Conservation (phyloP, 2,329 filamentous ascomycete species). For the Neopestalotiopsis rosae region DNA sequence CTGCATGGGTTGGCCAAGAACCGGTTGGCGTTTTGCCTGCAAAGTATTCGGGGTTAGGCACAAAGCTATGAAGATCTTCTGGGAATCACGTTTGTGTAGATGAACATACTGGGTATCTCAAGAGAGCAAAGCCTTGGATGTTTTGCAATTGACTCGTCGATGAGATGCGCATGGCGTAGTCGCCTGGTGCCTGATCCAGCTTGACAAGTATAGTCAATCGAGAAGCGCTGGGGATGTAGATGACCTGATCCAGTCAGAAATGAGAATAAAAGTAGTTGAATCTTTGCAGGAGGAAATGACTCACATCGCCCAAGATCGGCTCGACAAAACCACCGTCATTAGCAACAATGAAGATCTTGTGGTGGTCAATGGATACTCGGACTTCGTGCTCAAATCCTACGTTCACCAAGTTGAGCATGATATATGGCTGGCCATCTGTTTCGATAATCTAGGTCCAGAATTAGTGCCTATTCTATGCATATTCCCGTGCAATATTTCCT, state of each 20-base stretch:
- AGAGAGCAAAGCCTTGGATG: conserved; percentile 27
- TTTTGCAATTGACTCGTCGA: conserved; percentile 31
- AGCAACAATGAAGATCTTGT: conserved; percentile 30
- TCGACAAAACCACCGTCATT: conserved; percentile 30
- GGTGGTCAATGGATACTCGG: conserved; percentile 26
- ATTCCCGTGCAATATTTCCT: neutral
- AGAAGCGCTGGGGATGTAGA: conserved; percentile 27
- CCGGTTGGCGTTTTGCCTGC: conserved; percentile 12
- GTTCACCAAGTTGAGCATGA: conserved; percentile 27
- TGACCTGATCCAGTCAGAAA: neutral
- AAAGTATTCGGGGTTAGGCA: neutral
- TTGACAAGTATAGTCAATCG: conserved; percentile 28
- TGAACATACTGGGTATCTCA: conserved; percentile 23
- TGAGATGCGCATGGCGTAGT: conserved; percentile 28
- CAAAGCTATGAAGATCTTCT: neutral
- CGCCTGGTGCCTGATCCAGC: conserved; percentile 22
- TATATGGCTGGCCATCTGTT: conserved; percentile 22
- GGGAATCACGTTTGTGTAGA: neutral
- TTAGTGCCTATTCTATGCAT: neutral
- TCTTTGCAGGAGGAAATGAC: too few species aligned
- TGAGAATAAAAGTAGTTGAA: too few species aligned
- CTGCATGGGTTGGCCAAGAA: conserved; percentile 25
- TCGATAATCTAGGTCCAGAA: conserved; percentile 20
- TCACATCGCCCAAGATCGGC: conserved; percentile 20
- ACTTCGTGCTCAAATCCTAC: conserved; percentile 26